Evolutionary conservation across 2,329 filamentous ascomycete genomes (phyloP).

Genomic region (Xylariaceae sp.): DNA sequence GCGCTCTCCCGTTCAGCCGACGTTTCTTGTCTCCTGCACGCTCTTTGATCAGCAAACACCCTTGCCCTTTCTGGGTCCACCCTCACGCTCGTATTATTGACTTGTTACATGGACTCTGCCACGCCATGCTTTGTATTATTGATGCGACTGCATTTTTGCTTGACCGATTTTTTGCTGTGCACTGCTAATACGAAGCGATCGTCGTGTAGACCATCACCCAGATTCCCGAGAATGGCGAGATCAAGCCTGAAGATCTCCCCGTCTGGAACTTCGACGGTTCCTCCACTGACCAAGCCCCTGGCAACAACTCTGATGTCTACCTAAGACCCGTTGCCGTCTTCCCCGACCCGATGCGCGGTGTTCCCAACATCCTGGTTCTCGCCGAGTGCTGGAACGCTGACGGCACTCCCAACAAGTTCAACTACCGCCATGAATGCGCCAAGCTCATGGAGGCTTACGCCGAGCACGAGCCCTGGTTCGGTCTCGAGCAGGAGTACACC

Average conservation of each 20-base stretch:
- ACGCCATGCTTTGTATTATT: neutral
- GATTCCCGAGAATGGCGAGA: slow-evolving; percentile 36
- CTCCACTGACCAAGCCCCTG: slow-evolving; percentile 85
- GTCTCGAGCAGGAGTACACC: slow-evolving; percentile 97
- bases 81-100: neutral
- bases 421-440: slow-evolving; percentile 87
- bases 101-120: neutral
- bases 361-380: slow-evolving; percentile 90
- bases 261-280: slow-evolving; percentile 65
- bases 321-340: slow-evolving; percentile 84
- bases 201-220: slow-evolving; percentile 44
- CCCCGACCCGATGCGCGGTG: slow-evolving; percentile 84
- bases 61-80: neutral
- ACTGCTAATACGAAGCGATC: slow-evolving; percentile 14
- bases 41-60: neutral
- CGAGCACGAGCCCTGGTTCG: slow-evolving; percentile 88
- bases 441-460: slow-evolving; percentile 86
- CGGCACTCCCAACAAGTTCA: slow-evolving; percentile 96
- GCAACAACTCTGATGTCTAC: slow-evolving; percentile 97
- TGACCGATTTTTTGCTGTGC: slow-evolving; percentile 10
- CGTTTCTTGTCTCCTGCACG: neutral
- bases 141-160: neutral
- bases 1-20: neutral
- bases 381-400: slow-evolving; percentile 92
- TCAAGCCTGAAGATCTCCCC: slow-evolving; percentile 48